These are phyloP conservation scores for Thelonectria olida DNA, from an alignment of 2,329 filamentous ascomycete genomes.

Conservation along the genomic window DNA sequence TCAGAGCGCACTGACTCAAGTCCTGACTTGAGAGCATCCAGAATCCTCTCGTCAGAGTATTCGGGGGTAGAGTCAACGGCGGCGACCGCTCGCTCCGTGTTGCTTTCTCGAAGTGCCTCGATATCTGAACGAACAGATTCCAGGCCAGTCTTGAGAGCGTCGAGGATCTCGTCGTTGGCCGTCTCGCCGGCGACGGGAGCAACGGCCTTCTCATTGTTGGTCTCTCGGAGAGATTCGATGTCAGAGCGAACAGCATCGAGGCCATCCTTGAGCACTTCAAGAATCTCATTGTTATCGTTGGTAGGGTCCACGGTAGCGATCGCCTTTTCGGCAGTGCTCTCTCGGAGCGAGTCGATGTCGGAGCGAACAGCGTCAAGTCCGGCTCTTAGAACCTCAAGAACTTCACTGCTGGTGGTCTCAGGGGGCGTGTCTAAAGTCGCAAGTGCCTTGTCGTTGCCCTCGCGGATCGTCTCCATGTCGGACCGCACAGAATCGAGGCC, in stretches of 20 bases:
- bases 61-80: constrained; percentile 51
- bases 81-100: constrained; percentile 68
- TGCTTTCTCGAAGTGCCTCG: constrained; percentile 70
- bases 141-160: constrained; percentile 82
- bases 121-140: constrained; percentile 78
- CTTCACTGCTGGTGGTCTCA: constrained; percentile 80
- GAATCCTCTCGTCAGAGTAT: constrained; percentile 71
- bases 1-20: constrained; percentile 77
- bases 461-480: constrained; percentile 83
- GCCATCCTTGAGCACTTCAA: constrained; percentile 65
- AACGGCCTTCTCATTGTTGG: constrained; percentile 63
- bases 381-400: constrained; percentile 85
- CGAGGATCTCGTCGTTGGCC: constrained; percentile 83
- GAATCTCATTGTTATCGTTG: constrained; percentile 74
- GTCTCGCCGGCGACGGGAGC: constrained; percentile 75
- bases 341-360: constrained; percentile 81
- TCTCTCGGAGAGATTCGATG: constrained; percentile 59
- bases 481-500: constrained; percentile 78
- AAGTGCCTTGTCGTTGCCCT: constrained; percentile 62
- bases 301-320: constrained; percentile 32
- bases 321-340: constrained; percentile 58
- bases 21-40: constrained; percentile 84
- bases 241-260: constrained; percentile 36
- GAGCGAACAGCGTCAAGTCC: constrained; percentile 78
- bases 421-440: constrained; percentile 42